Base-by-base conservation (phyloP, 306 rosid genomes). In the Vigna angularis region DNA sequence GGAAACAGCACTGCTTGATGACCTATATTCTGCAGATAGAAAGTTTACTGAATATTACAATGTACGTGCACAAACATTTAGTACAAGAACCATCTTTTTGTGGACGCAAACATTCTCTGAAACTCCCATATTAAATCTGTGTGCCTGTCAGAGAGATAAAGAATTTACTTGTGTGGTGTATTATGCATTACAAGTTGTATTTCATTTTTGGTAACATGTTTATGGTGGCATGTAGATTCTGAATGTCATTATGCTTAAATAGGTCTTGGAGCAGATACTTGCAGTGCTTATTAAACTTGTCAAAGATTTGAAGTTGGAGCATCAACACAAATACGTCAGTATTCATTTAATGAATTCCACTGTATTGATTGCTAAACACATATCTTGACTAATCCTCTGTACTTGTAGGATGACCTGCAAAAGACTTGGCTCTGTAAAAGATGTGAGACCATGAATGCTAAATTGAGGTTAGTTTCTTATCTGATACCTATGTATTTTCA, bases 191-290 rank as follows among this genome's bases (percentile, higher is more conserved):
- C 63, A 22, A 28, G 56, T 68, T 68, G 17, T 66, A 79, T 32
- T 14, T 80, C 56, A 40, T 63, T 75, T 7, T 28, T 6, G 70
- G 24, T 26, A 36, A 64, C 30, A 53, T 74, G 16, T 77, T 70
- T 76, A 40, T 18, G 59, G n/a, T 62, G 40, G 22, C 59, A 40
- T 40, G 32, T 51, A 78, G 22, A 66, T 79, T 30, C 67, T 64
- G 40, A 73, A 75, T 24, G 52, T 6, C 17, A 8, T 80, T 70
- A 68, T 75, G 70, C 76, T 83, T 49, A 53, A 80, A 53, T 76
- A 96, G 99, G 98, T 96, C 63, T 80, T 93, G 73, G 96, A 96
- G 92, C 99, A 93, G 90, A 93, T 93, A 67, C 88, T 96, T 82
- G 97, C 90, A 57, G 93, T 96, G 57, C 94, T 93, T 72, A 89